Base-by-base conservation (phyloP, 1,284 basidiomycete genomes). In the Leccinum fuscescens region DNA sequence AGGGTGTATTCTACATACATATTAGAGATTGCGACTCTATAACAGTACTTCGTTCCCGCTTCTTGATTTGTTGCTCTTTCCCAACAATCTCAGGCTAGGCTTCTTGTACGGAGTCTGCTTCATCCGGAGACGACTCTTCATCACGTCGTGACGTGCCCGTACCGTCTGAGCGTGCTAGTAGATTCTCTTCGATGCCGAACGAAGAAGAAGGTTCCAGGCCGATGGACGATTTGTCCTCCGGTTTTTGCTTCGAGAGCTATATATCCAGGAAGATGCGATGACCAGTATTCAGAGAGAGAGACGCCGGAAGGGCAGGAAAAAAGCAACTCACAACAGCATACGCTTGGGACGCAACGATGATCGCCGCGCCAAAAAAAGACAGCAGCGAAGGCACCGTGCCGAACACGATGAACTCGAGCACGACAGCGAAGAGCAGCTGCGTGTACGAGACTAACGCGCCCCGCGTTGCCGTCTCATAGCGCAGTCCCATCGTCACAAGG, bases 381-480 rank as follows among this genome's bases (percentile, higher is more conserved):
- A 66, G 35, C 3, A 54, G 15, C 2, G 61, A 48, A 39, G 66
- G 66, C 20, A 69, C 50, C n/a, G 64, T 66, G 20, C 64, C 64
- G 33, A 67, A 69, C 24, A 59, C 49, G 35, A 62, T 12, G 3
- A 59, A 12, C 54, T 67, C 57, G 20, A 67, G 55, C 6, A 66
- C 39, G 5, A 50, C 56, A 2, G 66, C 66, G 15, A 66, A 67
- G 35, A 67, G 33, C 6, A 69, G 55, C 35, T 69, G 63, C 24
- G 50, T 46, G 42, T 65, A 69, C 17, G 51, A 54, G 2, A 57
- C 64, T 44, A 67, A 53, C 5, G 67, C 49, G 4, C 67, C 31
- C 22, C 67, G 60, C 8, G 64, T 62, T n/a, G 66, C 67, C 4
- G 68, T 67, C 15, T 79, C 77, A 4, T 65, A 70, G 29, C 54